phyloP scores from a whole-genome alignment of 257 asterid genomes.

The Anisodus acutangulus region DNA sequence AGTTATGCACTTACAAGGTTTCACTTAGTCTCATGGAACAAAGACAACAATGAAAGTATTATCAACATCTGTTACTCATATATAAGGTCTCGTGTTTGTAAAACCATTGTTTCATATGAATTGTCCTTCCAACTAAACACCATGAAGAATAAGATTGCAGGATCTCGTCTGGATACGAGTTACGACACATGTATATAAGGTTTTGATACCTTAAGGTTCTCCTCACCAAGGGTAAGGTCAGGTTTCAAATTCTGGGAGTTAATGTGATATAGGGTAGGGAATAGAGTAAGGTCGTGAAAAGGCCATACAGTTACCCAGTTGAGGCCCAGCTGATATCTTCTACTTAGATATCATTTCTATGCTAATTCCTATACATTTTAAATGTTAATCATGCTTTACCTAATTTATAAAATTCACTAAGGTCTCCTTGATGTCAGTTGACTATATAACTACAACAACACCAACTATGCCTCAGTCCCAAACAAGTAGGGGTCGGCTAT shows the following conservation, averaged over 20 bases:
- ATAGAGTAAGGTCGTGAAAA: background rate
- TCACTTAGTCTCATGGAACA: background rate
- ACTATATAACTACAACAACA: background rate
- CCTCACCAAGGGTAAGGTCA: background rate
- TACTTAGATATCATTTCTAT: background rate
- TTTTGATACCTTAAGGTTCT: background rate
- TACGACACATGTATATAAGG: background rate
- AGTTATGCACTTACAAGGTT: background rate
- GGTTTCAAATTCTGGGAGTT: background rate
- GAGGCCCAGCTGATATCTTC: background rate
- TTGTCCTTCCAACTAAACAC: background rate
- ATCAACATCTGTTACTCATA: background rate
- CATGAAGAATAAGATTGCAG: background rate
- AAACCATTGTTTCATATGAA: background rate
- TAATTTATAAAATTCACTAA: background rate
- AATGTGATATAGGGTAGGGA: background rate
- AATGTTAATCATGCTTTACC: background rate
- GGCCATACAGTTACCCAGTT: background rate
- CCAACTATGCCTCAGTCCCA: background rate
- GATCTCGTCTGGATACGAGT: background rate
- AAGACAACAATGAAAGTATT: background rate
- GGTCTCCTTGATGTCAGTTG: background rate
- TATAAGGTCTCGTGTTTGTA: slow-evolving; percentile 1
- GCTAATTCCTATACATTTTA: background rate
- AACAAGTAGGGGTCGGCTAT: too few species aligned